phyloP scores from a whole-genome alignment of 2,329 filamentous ascomycete species.

The Akanthomyces lecanii region DNA sequence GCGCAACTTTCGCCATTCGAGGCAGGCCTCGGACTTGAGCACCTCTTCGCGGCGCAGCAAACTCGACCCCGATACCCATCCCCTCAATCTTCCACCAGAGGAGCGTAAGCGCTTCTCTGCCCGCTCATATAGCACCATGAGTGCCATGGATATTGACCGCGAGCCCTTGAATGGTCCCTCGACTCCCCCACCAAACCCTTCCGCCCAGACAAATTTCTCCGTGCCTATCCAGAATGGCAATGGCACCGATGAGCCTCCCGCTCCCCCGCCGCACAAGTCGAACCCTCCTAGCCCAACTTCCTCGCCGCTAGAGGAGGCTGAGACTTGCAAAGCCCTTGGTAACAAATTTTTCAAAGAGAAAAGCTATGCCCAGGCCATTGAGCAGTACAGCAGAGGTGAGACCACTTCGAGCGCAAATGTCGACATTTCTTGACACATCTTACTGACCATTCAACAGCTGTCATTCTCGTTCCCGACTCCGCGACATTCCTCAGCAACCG shows the following conservation, averaged over 20 bases:
- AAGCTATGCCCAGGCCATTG: slow-evolving; percentile 81
- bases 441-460: slow-evolving; percentile 57
- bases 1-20: slow-evolving; percentile 42
- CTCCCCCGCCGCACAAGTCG: slow-evolving; percentile 68
- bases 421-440: slow-evolving; percentile 10
- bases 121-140: slow-evolving; percentile 57
- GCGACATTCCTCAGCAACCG: slow-evolving; percentile 92
- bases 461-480: slow-evolving; percentile 80
- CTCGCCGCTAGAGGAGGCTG: slow-evolving; percentile 67
- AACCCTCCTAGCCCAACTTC: slow-evolving; percentile 56
- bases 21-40: slow-evolving; percentile 46
- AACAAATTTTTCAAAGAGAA: slow-evolving; percentile 97
- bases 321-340: slow-evolving; percentile 85
- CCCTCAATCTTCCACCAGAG: slow-evolving; percentile 85
- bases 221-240: slow-evolving; percentile 49
- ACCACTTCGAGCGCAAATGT: slow-evolving; percentile 13
- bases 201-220: slow-evolving; percentile 43
- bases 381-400: slow-evolving; percentile 91
- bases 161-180: slow-evolving; percentile 52
- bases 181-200: slow-evolving; percentile 46
- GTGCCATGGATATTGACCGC: slow-evolving; percentile 72
- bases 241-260: slow-evolving; percentile 48
- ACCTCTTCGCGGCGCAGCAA: slow-evolving; percentile 47
- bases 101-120: slow-evolving; percentile 73
- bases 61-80: slow-evolving; percentile 70